phyloP scores from a whole-genome alignment of 1,284 basidiomycete species.

The Apiotrichum gracile region DNA sequence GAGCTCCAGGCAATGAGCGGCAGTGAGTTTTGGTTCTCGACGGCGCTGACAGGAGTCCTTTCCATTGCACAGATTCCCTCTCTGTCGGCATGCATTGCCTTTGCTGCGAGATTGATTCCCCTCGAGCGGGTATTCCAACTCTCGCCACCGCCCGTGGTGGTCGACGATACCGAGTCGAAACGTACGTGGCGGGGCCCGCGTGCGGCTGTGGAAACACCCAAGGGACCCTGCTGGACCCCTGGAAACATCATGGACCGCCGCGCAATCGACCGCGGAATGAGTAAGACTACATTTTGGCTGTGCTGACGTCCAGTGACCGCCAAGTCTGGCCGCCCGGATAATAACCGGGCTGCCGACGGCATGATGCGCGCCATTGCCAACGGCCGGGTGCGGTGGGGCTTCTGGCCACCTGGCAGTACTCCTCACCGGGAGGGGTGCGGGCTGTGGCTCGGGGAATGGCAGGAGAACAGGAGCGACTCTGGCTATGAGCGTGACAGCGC shows the following conservation, averaged over 20 bases:
- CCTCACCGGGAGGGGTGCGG: slow-evolving; percentile 1
- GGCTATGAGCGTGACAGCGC: slow-evolving; percentile 11
- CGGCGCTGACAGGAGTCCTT: slow-evolving; percentile 49
- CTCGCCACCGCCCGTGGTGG: slow-evolving; percentile 30
- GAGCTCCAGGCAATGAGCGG: slow-evolving; percentile 62
- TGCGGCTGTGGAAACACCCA: background rate
- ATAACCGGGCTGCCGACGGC: slow-evolving; percentile 81
- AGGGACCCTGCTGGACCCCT: slow-evolving; percentile 38
- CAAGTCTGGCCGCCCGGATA: slow-evolving; percentile 77
- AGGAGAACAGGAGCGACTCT: background rate
- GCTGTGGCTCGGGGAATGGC: slow-evolving; percentile 3
- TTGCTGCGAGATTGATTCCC: slow-evolving; percentile 64
- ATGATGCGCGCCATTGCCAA: slow-evolving; percentile 77
- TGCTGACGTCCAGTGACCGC: slow-evolving; percentile 57
- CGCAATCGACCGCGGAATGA: slow-evolving; percentile 67
- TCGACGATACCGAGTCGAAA: slow-evolving; percentile 40
- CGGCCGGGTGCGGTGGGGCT: slow-evolving; percentile 73
- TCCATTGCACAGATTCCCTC: slow-evolving; percentile 82
- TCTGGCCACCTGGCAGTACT: slow-evolving; percentile 57
- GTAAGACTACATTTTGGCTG: background rate
- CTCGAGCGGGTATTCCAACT: slow-evolving; percentile 67
- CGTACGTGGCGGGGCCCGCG: slow-evolving; percentile 31
- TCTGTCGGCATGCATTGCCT: slow-evolving; percentile 66
- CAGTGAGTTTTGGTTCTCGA: slow-evolving; percentile 5
- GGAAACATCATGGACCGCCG: slow-evolving; percentile 70